phyloP scores from a whole-genome alignment of 1,284 basidiomycete species.

The Marasmius fiardii region DNA sequence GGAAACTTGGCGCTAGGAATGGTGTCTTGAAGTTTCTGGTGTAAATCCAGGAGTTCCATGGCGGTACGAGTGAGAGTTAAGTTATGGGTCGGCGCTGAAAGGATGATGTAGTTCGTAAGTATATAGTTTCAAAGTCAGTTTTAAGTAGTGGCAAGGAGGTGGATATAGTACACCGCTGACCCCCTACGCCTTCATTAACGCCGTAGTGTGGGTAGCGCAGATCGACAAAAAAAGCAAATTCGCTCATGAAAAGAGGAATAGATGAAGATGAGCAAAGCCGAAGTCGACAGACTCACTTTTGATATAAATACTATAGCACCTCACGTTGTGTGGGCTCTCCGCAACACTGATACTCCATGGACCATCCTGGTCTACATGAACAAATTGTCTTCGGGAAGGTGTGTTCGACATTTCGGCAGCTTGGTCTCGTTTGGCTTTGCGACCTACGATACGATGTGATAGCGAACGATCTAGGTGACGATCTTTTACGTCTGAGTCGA shows the following conservation, averaged over 20 bases:
- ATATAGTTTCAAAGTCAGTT: slow-evolving; percentile 20
- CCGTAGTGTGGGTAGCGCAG: neutral
- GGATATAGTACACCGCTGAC: neutral
- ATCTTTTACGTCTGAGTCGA: neutral
- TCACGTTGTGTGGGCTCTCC: slow-evolving; percentile 58
- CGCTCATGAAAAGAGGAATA: slow-evolving; percentile 12
- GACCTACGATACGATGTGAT: neutral
- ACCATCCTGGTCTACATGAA: slow-evolving; percentile 44
- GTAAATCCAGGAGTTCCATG: slow-evolving; percentile 72
- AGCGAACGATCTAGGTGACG: slow-evolving; percentile 1
- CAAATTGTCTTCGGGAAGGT: slow-evolving; percentile 10
- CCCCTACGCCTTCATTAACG: neutral
- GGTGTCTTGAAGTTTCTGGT: slow-evolving; percentile 66
- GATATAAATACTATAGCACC: slow-evolving; percentile 65
- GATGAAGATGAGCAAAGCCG: slow-evolving; percentile 16
- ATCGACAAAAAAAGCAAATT: slow-evolving; percentile 15
- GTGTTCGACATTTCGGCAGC: slow-evolving; percentile 6
- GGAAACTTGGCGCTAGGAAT: slow-evolving; percentile 53
- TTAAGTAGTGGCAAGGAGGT: slow-evolving; percentile 15
- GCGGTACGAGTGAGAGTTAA: slow-evolving; percentile 78
- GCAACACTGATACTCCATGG: slow-evolving; percentile 76
- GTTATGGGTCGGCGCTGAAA: slow-evolving; percentile 80
- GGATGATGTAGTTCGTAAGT: slow-evolving; percentile 12
- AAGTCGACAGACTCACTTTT: slow-evolving; percentile 50
- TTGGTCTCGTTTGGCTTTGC: neutral